Conservation (phyloP, 306 rosid species). For the Begonia masoniana region DNA sequence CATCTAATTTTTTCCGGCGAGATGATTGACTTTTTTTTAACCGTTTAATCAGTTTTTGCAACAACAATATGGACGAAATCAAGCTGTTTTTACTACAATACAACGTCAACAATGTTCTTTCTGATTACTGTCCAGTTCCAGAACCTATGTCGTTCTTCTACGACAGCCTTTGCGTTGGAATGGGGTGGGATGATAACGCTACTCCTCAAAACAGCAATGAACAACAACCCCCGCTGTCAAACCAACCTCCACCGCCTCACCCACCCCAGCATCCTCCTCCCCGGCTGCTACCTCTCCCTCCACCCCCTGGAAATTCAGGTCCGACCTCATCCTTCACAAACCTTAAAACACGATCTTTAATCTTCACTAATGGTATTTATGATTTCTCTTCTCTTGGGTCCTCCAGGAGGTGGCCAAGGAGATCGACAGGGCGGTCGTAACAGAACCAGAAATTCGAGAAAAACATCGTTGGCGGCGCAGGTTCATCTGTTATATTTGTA, state of each 20-base stretch:
- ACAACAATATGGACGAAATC: slow-evolving; percentile 26
- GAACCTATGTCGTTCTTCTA: slow-evolving; percentile 48
- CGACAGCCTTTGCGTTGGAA: slow-evolving; percentile 51
- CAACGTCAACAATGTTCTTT: slow-evolving; percentile 19
- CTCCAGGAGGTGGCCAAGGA: no score
- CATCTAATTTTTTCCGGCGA: background rate
- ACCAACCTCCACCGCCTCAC: background rate
- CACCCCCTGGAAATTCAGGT: background rate
- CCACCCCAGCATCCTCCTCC: background rate
- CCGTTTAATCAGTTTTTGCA: slow-evolving; percentile 30
- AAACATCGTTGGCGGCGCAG: slow-evolving; percentile 29
- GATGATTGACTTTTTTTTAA: background rate
- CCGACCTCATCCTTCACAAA: no score
- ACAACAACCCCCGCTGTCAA: background rate
- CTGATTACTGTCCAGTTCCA: slow-evolving; percentile 27
- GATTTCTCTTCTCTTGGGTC: background rate
- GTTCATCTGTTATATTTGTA: slow-evolving; percentile 10
- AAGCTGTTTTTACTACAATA: slow-evolving; percentile 29
- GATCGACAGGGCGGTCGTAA: no score
- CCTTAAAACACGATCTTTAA: no score
- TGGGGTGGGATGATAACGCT: slow-evolving; percentile 31
- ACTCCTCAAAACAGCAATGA: background rate
- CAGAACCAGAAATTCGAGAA: no score
- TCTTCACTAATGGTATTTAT: no score
- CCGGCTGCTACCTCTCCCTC: background rate